phyloP scores from a whole-genome alignment of 495 filamentous ascomycete species.

The Patellaria atrata region DNA sequence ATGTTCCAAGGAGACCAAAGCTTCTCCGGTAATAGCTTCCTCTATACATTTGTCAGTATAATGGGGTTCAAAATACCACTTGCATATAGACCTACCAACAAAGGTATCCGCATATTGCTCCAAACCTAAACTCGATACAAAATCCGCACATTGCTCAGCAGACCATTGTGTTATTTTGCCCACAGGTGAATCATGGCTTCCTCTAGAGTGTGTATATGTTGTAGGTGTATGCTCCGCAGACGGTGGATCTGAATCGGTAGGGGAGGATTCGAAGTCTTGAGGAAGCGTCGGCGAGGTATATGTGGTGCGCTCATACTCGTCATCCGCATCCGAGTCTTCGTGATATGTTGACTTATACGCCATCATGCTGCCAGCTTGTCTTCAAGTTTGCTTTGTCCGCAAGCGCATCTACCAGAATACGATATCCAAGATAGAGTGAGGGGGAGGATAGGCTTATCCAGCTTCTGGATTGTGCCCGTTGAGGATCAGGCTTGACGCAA shows the following conservation, averaged over 20 bases:
- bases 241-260: constrained; percentile 65
- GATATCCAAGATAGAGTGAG: constrained; percentile 3
- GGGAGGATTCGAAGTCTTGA: constrained; percentile 61
- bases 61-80: not conserved
- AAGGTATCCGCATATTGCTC: constrained; percentile 72
- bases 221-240: constrained; percentile 82
- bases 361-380: constrained; percentile 21
- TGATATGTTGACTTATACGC: constrained; percentile 44
- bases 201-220: constrained; percentile 56
- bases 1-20: constrained; percentile 74
- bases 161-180: constrained; percentile 82
- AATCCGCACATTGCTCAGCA: constrained; percentile 75
- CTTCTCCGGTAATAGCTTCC: constrained; percentile 87
- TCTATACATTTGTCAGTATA: constrained; percentile 35
- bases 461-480: too few relatives aligned
- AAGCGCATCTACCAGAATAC: not conserved
- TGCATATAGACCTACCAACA: constrained; percentile 42
- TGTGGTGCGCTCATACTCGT: constrained; percentile 80
- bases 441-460: too few relatives aligned
- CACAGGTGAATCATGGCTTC: constrained; percentile 53
- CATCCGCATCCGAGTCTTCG: constrained; percentile 83
- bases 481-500: too few relatives aligned
- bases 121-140: constrained; percentile 62
- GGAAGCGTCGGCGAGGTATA: constrained; percentile 59
- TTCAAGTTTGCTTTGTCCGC: too few relatives aligned